Evolutionary conservation across 495 filamentous ascomycete species (phyloP).

Genomic region (Lepidopterella palustris): DNA sequence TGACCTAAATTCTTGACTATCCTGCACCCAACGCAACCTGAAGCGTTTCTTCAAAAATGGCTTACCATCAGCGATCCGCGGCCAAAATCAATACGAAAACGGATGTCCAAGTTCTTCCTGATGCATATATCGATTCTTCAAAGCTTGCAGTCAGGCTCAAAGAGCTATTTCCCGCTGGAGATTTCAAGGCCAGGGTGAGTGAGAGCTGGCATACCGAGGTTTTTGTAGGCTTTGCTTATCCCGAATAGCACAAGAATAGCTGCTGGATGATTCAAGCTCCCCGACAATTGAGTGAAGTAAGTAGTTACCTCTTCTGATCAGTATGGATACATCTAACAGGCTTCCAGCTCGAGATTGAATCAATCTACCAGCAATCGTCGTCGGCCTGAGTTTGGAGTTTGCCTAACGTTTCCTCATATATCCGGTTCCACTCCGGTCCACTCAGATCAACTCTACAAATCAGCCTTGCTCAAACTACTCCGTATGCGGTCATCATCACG

Average conservation of each 20-base stretch:
- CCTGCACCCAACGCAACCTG: neutral
- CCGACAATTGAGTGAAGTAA: neutral
- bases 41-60: neutral
- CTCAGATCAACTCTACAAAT: too few species aligned
- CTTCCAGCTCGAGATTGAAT: neutral
- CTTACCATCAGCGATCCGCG: neutral
- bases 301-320: neutral
- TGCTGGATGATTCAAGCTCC: slow-evolving; percentile 2
- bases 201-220: neutral
- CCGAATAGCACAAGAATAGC: neutral
- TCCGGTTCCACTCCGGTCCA: too few species aligned
- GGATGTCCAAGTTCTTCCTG: neutral
- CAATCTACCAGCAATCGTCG: neutral
- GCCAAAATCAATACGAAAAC: neutral
- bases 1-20: neutral
- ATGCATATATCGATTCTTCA: neutral
- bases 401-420: neutral
- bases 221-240: neutral
- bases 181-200: neutral
- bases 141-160: neutral
- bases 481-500: too few species aligned
- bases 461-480: too few species aligned
- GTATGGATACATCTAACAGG: neutral
- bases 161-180: neutral
- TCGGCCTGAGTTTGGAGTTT: neutral